phyloP scores from a whole-genome alignment of 371 early-diverging fungal genomes.

The Entomophthora muscae region DNA sequence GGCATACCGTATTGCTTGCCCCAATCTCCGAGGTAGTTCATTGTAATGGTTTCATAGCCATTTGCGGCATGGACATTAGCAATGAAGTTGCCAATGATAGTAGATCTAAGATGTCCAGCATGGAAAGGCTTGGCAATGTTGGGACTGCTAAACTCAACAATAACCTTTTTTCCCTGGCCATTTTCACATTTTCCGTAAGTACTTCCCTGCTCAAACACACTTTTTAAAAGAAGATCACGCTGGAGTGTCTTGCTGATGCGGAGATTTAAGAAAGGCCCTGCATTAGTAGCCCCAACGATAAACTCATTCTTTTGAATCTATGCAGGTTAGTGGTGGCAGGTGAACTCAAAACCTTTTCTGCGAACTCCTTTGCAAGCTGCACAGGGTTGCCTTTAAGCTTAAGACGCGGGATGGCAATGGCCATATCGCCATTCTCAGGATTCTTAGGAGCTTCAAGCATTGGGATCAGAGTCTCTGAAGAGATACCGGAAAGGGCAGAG shows the following conservation, averaged over 20 bases:
- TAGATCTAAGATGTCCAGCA: conserved; percentile 97
- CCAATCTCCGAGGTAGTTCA: conserved; percentile 99
- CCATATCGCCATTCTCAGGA: conserved; percentile 53
- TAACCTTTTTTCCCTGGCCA: conserved; percentile 42
- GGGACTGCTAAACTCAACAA: conserved; percentile 94
- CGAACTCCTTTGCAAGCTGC: conserved; percentile 51
- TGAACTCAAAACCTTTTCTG: conserved; percentile 27
- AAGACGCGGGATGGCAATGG: conserved; percentile 69
- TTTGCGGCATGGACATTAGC: conserved; percentile 63
- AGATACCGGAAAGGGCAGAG: conserved; percentile 22
- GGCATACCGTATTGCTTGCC: conserved; percentile 94
- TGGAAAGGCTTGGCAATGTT: conserved; percentile 99
- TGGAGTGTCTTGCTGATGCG: conserved; percentile 40
- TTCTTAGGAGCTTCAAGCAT: conserved; percentile 38
- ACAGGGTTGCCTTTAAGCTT: conserved; percentile 73
- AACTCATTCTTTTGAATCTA: conserved; percentile 42
- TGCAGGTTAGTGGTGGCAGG: not conserved
- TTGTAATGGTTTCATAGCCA: conserved; percentile 73
- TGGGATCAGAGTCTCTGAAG: conserved; percentile 23
- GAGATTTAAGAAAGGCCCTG: conserved; percentile 79
- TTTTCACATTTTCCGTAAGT: conserved; percentile 43
- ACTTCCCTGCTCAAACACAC: conserved; percentile 25
- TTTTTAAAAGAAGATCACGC: conserved; percentile 24
- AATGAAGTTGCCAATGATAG: conserved; percentile 96
- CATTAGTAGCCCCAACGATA: conserved; percentile 30